Percentiles rank a stretch among this genome's conserved stretches.
Evolutionary conservation across 257 asterid genomes (phyloP).

Genomic region (Solanum boliviense): DNA sequence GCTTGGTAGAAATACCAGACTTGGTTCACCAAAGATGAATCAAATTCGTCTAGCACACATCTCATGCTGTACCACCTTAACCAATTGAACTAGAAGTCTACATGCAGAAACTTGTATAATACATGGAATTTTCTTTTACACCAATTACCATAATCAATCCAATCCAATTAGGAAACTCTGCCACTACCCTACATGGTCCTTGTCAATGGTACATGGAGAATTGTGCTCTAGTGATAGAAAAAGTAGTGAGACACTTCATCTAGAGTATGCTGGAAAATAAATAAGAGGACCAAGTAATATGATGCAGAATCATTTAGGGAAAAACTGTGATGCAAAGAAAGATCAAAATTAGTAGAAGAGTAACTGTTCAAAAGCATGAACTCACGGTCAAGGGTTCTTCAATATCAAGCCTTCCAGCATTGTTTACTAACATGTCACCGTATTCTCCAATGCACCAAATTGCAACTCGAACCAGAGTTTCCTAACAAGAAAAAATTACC

Average conservation of each 20-base stretch:
- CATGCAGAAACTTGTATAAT: neutral
- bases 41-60: neutral
- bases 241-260: neutral
- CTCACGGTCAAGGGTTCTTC: constrained; percentile 85
- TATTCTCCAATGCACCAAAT: constrained; percentile 99
- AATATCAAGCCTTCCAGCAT: constrained; percentile 55
- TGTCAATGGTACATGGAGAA: neutral
- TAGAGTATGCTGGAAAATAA: neutral
- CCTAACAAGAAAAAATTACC: constrained; percentile 33
- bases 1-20: neutral
- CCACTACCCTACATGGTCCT: neutral
- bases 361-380: constrained; percentile 11
- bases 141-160: neutral
- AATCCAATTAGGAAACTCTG: neutral
- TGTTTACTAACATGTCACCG: constrained; percentile 78
- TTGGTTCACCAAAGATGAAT: neutral
- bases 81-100: neutral
- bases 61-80: neutral
- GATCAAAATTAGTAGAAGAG: neutral
- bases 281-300: neutral
- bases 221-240: neutral
- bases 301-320: neutral
- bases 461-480: constrained; percentile 88
- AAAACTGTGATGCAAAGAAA: neutral
- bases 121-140: neutral